Base-by-base conservation (phyloP, 2,329 filamentous ascomycete genomes). In the Fusarium armeniacum region DNA sequence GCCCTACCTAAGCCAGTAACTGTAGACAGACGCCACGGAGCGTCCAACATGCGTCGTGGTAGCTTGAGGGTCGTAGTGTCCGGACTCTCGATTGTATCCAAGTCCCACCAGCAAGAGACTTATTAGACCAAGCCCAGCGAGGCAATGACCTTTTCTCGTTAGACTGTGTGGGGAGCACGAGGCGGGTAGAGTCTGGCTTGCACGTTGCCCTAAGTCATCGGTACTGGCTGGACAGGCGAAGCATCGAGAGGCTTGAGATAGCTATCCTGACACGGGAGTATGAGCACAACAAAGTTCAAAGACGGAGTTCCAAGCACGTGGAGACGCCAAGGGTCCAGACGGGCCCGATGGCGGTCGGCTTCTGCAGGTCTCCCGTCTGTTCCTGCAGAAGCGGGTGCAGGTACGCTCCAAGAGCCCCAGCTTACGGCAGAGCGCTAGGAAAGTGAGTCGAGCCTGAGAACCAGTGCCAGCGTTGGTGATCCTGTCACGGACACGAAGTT, bases 11-110 rank as follows among this genome's bases (percentile, higher is more conserved):
- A 64, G 62, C 38, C 56, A 24, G 43, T 61, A 53, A 30, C 46
- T 53, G 46, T 58, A 71, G 68, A 55, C 32, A 71, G 50, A 69
- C 69, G 68, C 68, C 69, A 71, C 69, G n/a, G 18, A 56, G 46
- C 26, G 56, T 41, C 65, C 30, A 57, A 62, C 43, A 26, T 41
- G 56, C 26, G 43, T 53, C 46, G 38, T 20, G 12, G 4, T 47
- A 44, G 41, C 36, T 51, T 12, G 53, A 47, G 33, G 16, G 38
- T 47, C 20, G 41, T 40, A 22, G 56, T 35, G 26, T 35, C 22
- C 30, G 22, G 47, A 50, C 47, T 51, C 13, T 26, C n/a, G 47
- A 50, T 47, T 51, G 13, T 40, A 40, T 28, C 3, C 35, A 51
- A 51, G 33, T 45, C 57, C 53, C 43, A 55, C 32, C 18, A 33